A percentile compares a stretch with the other conserved stretches of the same genome.
These are phyloP conservation scores for Calonectria fujianensis DNA, from an alignment of 2,329 filamentous ascomycete genomes.

Conservation along the genomic window DNA sequence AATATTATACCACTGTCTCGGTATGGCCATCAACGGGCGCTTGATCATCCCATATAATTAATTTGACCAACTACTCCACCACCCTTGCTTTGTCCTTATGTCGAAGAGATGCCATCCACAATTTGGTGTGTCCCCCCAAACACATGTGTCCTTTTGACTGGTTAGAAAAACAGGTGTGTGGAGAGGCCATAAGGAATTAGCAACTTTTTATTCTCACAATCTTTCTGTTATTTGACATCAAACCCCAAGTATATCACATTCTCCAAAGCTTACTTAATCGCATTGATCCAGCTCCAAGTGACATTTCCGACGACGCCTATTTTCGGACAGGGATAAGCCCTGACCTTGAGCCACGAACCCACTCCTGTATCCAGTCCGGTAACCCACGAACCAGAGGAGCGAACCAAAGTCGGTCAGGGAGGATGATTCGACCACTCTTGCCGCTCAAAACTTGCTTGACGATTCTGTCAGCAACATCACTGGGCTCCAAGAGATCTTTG, in stretches of 20 bases:
- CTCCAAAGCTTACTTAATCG: background rate
- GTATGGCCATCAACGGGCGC: background rate
- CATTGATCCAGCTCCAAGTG: background rate
- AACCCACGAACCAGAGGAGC: conserved; percentile 1
- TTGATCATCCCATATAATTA: too few species aligned
- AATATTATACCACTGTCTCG: background rate
- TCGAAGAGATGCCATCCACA: background rate
- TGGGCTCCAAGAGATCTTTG: background rate
- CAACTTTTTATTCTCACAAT: background rate
- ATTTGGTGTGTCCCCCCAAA: background rate
- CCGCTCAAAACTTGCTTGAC: background rate
- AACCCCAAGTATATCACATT: background rate
- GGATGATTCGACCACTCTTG: conserved; percentile 7
- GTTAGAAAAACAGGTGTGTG: background rate
- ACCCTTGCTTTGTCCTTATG: background rate
- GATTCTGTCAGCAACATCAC: conserved; percentile 1
- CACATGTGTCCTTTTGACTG: background rate
- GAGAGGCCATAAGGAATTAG: background rate
- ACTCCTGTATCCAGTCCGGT: conserved; percentile 24
- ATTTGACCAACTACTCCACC: too few species aligned
- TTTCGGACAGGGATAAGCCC: background rate
- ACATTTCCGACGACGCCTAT: background rate
- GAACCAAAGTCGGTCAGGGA: background rate
- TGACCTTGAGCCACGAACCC: conserved; percentile 7
- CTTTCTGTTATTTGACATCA: background rate